A percentile compares a stretch with the other conserved stretches of the same genome.
These are phyloP conservation scores for Pleurotus citrinopileatus DNA, from an alignment of 768 basidiomycete genomes.

Conservation along the genomic window DNA sequence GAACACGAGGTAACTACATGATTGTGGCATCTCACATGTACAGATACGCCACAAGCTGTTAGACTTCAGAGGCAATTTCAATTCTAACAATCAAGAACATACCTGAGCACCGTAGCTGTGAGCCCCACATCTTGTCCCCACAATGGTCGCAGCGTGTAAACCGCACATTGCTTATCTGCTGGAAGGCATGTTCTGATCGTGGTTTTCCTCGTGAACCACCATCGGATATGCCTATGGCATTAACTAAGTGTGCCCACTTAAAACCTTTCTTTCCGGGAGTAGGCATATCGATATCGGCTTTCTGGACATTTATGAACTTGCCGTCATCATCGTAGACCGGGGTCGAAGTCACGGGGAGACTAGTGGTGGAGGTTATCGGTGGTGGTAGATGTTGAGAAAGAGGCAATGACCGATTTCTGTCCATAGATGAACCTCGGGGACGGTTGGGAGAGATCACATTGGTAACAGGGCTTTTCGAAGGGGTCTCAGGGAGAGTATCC, in stretches of 20 bases:
- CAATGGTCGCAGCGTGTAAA: constrained; percentile 95
- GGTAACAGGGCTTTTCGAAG: constrained; percentile 24
- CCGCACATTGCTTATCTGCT: constrained; percentile 82
- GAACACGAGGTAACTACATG: constrained; percentile 67
- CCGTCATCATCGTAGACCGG: constrained; percentile 46
- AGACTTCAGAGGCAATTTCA: background rate
- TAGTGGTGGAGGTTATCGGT: constrained; percentile 42
- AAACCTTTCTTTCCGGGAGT: constrained; percentile 58
- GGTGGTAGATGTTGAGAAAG: constrained; percentile 23
- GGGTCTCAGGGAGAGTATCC: constrained; percentile 47
- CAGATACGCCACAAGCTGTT: constrained; percentile 78
- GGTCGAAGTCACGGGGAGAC: constrained; percentile 30
- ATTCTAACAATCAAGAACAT: constrained; percentile 28
- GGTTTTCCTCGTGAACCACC: constrained; percentile 36
- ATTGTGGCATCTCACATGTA: constrained; percentile 83
- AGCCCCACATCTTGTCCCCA: constrained; percentile 97
- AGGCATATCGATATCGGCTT: constrained; percentile 44
- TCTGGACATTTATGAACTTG: constrained; percentile 34
- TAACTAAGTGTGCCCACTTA: constrained; percentile 66
- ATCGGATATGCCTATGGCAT: constrained; percentile 25
- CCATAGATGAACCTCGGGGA: constrained; percentile 6
- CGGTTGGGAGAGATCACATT: constrained; percentile 5
- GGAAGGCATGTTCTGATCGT: constrained; percentile 76
- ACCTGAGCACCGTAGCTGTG: constrained; percentile 91
- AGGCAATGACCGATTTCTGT: constrained; percentile 21